Base-by-base conservation (phyloP, 2,329 filamentous ascomycete species). In the Aquanectria penicillioides region DNA sequence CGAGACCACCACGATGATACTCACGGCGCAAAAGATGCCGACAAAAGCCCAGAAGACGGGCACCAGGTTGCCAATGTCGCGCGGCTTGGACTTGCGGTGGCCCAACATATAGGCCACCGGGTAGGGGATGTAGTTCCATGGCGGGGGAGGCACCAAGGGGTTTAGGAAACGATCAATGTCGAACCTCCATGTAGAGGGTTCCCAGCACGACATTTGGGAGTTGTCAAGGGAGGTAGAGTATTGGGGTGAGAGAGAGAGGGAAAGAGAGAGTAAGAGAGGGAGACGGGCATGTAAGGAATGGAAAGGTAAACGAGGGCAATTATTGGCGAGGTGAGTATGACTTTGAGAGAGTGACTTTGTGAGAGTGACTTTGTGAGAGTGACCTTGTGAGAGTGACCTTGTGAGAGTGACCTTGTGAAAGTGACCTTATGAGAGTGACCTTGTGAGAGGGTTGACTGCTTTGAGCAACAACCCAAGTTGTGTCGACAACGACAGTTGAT, bases 141-240 rank as follows among this genome's bases (percentile, higher is more conserved):
- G 86, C 34, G 89, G 89, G 12, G 84, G 78, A 8, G 90, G 90
- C 20, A 96, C 71, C 59, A 87, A 81, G 3, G 83, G 89, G 72
- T 94, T 93, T 47, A 96, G 73, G 71, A 89, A 86, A n/a, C 76
- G 77, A 80, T 97, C 93, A 63, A 97, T 85, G 75, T 95, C 86
- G 75, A 96, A 87, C 69, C 89, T 81, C 77, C 81, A 83, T 28
- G 62, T 61, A 17, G 34, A 65, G 1, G 65, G 67, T 13, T 65
- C 25, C n/a, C 38, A 11, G 26, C 59, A 53, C 37, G 65, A 52
- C 57, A 69, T 66, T 13, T n/a, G n/a, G 34, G n/a, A 29, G 56
- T 8, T 23, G 7, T 17, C 7, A 20, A 33, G 29, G 11, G 34
- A 13, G 38, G 31, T 38, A 8, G 29, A 7, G 31, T 20, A 22